Base-by-base conservation (phyloP, 1,284 basidiomycete species). In the Sporisorium graminicola region DNA sequence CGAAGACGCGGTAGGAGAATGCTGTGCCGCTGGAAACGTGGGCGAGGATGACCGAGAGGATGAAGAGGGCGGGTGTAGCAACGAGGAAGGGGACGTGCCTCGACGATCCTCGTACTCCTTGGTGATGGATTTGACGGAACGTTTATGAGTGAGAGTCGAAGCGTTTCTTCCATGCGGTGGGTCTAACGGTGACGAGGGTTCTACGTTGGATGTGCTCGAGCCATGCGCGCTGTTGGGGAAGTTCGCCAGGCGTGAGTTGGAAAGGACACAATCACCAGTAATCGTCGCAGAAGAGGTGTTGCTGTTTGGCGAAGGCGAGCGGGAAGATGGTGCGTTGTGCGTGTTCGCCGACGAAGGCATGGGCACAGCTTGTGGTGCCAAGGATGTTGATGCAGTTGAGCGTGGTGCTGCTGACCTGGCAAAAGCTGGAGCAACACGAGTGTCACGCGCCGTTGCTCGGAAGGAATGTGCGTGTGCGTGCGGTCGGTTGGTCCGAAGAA, bases 121-220 rank as follows among this genome's bases (percentile, higher is more conserved):
- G 8, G 62, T 65, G 68, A 75, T 74, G 35, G 64, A 64, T 46
- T 58, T 67, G 65, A 76, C 74, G 13, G 74, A 76, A 10, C 65
- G 74, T 58, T 72, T 72, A 59, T 68, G 69, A 0, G 49, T 42
- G 2, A 76, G 61, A n/a, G 42, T 29, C n/a, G 69, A 57, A 6
- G 59, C 13, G 46, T 14, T 62, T 35, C 26, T 27, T n/a, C 53
- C 63, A 26, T 50, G 40, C n/a, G 43, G 31, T 16, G 22, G 13
- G 6, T 53, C 61, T 56, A 13, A n/a, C 20, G 65, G 29, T 4
- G 22, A 27, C 4, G 29, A 20, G 12, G 42, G 5, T n/a, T 66
- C 51, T 33, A 16, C 20, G 43, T 47, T 53, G 51, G 52, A 27
- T 22, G 56, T 16, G 63, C 46, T 62, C 9, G 55, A 37, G 26